Evolutionary conservation across 192 early-diverging fungal genomes (phyloP).

Genomic region (Entomortierella beljakovae): DNA sequence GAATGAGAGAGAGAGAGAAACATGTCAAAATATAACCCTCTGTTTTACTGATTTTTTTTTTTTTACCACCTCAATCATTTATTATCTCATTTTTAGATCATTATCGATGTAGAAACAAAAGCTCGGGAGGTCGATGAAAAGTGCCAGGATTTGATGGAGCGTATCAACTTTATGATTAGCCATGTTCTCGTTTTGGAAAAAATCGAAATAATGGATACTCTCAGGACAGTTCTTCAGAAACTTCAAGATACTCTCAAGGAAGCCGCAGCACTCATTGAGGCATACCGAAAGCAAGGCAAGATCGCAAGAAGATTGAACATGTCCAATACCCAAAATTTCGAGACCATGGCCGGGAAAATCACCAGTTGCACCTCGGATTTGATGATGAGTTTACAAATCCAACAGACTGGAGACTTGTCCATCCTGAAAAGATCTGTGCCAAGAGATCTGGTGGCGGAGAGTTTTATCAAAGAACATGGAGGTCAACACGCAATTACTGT

Average conservation of each 20-base stretch:
- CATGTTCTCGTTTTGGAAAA: conserved; percentile 59
- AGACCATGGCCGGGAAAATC: conserved; percentile 43
- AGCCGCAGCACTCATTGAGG: conserved; percentile 55
- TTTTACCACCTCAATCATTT: too few relatives aligned
- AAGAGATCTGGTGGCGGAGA: conserved; percentile 54
- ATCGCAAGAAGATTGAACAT: conserved; percentile 64
- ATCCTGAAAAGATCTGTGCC: conserved; percentile 52
- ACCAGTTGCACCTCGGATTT: conserved; percentile 58
- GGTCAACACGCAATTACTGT: conserved; percentile 55
- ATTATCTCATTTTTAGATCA: conserved; percentile 36
- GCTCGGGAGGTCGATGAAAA: conserved; percentile 63
- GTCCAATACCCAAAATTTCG: conserved; percentile 63
- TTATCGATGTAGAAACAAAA: conserved; percentile 62
- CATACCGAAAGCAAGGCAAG: conserved; percentile 62
- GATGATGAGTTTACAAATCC: conserved; percentile 67
- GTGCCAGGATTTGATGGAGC: conserved; percentile 64
- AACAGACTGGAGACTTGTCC: conserved; percentile 61
- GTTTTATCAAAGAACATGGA: conserved; percentile 56
- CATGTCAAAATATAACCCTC: too few relatives aligned
- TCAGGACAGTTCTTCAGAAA: conserved; percentile 49
- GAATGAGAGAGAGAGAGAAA: too few relatives aligned
- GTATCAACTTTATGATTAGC: conserved; percentile 67
- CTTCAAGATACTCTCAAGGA: conserved; percentile 58
- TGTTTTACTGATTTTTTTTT: too few relatives aligned
- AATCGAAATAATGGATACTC: conserved; percentile 45